Evolutionary conservation across 306 rosid species (phyloP).

Genomic region (Dryas octopetala): DNA sequence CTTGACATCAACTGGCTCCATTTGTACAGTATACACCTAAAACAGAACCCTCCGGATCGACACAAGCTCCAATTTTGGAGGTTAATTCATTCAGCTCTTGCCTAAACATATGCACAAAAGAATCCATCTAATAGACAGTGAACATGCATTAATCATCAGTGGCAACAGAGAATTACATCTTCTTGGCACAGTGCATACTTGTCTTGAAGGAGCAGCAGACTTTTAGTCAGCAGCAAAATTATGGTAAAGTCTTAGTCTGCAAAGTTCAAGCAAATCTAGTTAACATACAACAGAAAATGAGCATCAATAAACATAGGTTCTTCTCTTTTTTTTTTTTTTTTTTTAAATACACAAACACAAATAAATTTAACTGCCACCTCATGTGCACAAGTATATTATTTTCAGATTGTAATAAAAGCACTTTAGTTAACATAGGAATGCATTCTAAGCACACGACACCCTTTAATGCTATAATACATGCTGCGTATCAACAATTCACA

Average conservation of each 20-base stretch:
- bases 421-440: too few species aligned
- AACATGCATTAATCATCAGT: slow-evolving; percentile 29
- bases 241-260: slow-evolving; percentile 25
- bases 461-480: background rate
- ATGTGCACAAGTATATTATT: background rate
- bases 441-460: background rate
- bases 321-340: too few species aligned
- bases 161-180: slow-evolving; percentile 13
- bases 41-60: slow-evolving; percentile 28
- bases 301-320: background rate
- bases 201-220: slow-evolving; percentile 13
- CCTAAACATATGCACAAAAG: slow-evolving; percentile 29
- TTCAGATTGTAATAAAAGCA: too few species aligned
- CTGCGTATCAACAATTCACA: background rate
- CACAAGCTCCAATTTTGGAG: slow-evolving; percentile 31
- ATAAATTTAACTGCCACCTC: background rate
- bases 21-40: slow-evolving; percentile 54
- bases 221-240: slow-evolving; percentile 14
- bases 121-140: slow-evolving; percentile 20
- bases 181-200: slow-evolving; percentile 28
- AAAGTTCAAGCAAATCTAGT: background rate
- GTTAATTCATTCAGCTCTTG: slow-evolving; percentile 27
- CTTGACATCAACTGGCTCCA: slow-evolving; percentile 28
- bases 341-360: background rate
- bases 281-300: background rate